Conservation (phyloP, 78 protist species). For the Planoprotostelium fungivorum region DNA sequence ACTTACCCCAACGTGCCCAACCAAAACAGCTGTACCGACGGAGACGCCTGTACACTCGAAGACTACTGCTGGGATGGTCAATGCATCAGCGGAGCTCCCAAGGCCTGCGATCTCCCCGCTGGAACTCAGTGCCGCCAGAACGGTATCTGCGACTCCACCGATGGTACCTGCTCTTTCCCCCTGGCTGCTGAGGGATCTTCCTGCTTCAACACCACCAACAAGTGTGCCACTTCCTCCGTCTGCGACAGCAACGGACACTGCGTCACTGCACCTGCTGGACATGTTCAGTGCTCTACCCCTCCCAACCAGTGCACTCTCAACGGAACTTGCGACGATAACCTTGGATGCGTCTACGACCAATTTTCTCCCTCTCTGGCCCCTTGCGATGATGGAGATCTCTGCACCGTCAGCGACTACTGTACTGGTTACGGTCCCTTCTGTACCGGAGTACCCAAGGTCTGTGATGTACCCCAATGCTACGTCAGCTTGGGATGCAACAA, state of each 20-base stretch:
- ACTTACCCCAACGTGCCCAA: not conserved
- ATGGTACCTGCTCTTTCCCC: not conserved
- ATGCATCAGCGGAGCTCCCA: not conserved
- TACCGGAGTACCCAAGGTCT: not conserved
- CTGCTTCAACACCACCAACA: not conserved
- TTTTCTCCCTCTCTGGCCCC: not conserved
- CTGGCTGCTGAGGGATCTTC: not conserved
- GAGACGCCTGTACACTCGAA: not conserved
- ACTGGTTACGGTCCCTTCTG: not conserved
- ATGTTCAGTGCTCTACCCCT: not conserved
- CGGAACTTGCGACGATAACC: not conserved
- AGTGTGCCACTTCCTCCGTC: not conserved
- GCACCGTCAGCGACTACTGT: not conserved
- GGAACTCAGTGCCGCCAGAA: not conserved
- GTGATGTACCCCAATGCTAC: not conserved
- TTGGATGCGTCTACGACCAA: not conserved
- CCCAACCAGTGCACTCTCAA: not conserved
- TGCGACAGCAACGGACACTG: not conserved
- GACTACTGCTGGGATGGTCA: not conserved
- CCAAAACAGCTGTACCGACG: not conserved
- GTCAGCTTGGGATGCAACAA: not conserved
- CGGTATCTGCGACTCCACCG: slow-evolving; percentile 3
- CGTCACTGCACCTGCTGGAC: slow-evolving; percentile 4
- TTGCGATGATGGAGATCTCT: not conserved
- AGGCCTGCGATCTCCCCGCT: not conserved